Percentiles rank a stretch among this genome's conserved stretches.
Evolutionary conservation across 805 yeast species (phyloP).

Genomic region (Myxozyma geophila): DNA sequence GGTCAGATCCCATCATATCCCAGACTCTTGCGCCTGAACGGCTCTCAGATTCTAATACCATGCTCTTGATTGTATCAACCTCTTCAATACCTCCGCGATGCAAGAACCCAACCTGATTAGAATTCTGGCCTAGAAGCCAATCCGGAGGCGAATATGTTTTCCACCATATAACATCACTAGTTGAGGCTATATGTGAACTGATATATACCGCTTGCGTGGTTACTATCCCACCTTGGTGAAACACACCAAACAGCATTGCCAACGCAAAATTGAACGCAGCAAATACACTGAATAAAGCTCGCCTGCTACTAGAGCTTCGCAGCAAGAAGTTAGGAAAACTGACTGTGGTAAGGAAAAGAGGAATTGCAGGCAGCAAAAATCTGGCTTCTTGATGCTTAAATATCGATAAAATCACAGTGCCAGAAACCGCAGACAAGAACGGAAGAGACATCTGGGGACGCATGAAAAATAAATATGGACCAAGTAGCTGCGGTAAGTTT

Average conservation of each 20-base stretch:
- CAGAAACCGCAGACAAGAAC: constrained; percentile 61
- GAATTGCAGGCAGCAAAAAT: constrained; percentile 77
- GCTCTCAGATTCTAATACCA: not conserved
- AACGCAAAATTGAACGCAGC: constrained; percentile 63
- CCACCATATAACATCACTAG: constrained; percentile 75
- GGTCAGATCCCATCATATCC: constrained; percentile 58
- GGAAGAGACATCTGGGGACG: constrained; percentile 39
- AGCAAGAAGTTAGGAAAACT: constrained; percentile 23
- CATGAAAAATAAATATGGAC: constrained; percentile 67
- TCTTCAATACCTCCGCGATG: constrained; percentile 37
- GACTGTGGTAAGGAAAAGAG: constrained; percentile 54
- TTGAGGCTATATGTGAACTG: constrained; percentile 39
- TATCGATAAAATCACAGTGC: constrained; percentile 62
- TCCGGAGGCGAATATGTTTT: constrained; percentile 92
- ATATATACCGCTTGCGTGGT: constrained; percentile 55
- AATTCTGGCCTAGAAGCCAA: constrained; percentile 62
- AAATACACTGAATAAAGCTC: constrained; percentile 52
- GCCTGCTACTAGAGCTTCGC: constrained; percentile 34
- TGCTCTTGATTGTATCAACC: constrained; percentile 11
- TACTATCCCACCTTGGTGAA: constrained; percentile 90
- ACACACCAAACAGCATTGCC: constrained; percentile 71
- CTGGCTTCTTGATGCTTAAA: constrained; percentile 95
- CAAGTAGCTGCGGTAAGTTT: constrained; percentile 79
- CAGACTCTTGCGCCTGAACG: constrained; percentile 39
- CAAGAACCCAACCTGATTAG: constrained; percentile 35